phyloP scores from a whole-genome alignment of 2,329 filamentous ascomycete genomes.

The Neofusicoccum cordaticola region DNA sequence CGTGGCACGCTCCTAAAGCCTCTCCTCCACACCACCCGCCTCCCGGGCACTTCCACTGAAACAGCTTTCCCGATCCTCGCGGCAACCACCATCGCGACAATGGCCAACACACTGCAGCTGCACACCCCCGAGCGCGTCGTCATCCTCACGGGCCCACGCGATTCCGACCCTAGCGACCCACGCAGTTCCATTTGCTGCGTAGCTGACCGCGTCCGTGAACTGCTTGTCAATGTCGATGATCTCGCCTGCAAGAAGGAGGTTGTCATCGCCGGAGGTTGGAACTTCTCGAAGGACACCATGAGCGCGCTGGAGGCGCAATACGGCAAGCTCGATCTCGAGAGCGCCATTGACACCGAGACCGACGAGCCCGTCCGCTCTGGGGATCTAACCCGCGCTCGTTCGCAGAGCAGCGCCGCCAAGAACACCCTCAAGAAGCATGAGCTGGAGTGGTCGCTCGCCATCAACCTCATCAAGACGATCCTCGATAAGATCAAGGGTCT shows the following conservation, averaged over 20 bases:
- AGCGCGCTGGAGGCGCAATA: not conserved
- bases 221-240: conserved; percentile 18
- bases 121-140: not conserved
- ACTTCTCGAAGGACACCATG: conserved; percentile 1
- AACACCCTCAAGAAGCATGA: not conserved
- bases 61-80: too few species aligned
- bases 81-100: not conserved
- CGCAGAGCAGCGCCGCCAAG: conserved; percentile 9
- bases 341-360: not conserved
- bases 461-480: conserved; percentile 22
- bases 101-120: not conserved
- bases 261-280: conserved; percentile 29
- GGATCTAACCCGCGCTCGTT: conserved; percentile 9
- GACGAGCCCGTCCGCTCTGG: conserved; percentile 10
- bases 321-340: conserved; percentile 8
- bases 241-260: conserved; percentile 23
- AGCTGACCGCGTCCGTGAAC: conserved; percentile 18
- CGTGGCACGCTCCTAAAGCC: not conserved
- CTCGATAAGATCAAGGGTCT: conserved; percentile 25
- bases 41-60: too few species aligned
- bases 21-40: not conserved
- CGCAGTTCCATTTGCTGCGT: not conserved
- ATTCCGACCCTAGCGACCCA: not conserved
- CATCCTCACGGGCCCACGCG: not conserved
- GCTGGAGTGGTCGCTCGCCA: conserved; percentile 24